A percentile compares a stretch with the other conserved stretches of the same genome.
Evolutionary conservation across 441 rosid species (phyloP).

Genomic region (Arabidopsis hybrid): DNA sequence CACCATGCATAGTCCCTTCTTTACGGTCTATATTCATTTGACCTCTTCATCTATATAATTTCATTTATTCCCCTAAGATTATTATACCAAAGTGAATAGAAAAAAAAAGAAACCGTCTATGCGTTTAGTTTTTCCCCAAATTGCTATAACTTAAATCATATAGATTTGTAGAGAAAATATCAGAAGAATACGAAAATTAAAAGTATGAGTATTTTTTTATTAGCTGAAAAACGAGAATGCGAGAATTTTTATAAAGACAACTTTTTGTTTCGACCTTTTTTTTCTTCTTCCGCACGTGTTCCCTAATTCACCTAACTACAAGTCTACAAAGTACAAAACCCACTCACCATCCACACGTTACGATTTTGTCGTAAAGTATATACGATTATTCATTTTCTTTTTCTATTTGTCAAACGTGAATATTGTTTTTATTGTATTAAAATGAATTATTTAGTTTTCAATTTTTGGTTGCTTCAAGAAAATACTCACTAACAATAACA

Average conservation of each 20-base stretch:
- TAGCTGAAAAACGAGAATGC: too few species aligned
- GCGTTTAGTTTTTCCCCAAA: slow-evolving; percentile 14
- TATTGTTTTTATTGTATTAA: background rate
- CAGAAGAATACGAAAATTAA: background rate
- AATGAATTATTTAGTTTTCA: background rate
- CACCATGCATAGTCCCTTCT: slow-evolving; percentile 32
- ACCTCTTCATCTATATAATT: slow-evolving; percentile 21
- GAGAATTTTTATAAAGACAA: background rate
- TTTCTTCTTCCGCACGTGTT: slow-evolving; percentile 13
- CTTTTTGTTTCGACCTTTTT: background rate
- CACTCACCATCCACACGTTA: slow-evolving; percentile 26
- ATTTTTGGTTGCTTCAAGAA: background rate
- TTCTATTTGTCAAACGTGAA: slow-evolving; percentile 9
- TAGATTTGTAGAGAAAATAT: background rate
- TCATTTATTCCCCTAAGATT: background rate
- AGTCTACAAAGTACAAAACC: slow-evolving; percentile 28
- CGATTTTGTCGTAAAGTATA: background rate
- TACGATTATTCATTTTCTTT: background rate
- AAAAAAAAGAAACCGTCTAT: slow-evolving; percentile 13
- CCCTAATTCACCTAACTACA: slow-evolving; percentile 35
- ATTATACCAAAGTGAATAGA: too few species aligned
- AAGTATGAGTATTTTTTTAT: background rate
- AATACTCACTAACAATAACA: slow-evolving; percentile 17
- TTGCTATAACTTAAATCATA: background rate
- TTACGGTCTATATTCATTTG: slow-evolving; percentile 38